Evolutionary conservation across 768 basidiomycete species (phyloP), one percentile per base, ranked within the genome.

Genomic region (Leccinellum rugosiceps): DNA sequence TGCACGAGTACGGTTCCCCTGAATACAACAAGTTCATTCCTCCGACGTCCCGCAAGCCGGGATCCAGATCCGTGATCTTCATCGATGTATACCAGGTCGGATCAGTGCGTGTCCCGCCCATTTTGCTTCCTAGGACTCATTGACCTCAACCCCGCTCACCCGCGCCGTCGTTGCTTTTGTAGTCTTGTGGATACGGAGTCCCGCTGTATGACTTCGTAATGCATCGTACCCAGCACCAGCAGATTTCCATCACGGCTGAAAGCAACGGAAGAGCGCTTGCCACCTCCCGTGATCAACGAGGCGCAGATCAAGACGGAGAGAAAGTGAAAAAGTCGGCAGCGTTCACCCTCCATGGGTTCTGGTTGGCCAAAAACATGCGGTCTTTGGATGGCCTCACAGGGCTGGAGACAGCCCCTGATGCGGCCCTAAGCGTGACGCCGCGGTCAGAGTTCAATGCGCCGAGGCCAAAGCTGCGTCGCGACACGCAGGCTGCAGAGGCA

Each of bases 121-220:
- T 23, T 26, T 10, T 15, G 14, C 2, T n/a, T 3, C 21, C 10
- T 4, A n/a, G 15, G 3, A 14, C 34, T 53, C 10, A 51, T 19
- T 13, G 1, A 3, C 11, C 15, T 26, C 19, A 11, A 11, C n/a
- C 34, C 34, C 7, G 32, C 34, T 35, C 34, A 15, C 15, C 7
- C 34, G 15, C 15, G 34, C 34, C 9, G 35, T 34, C 7, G 35
- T n/a, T 21, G 31, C 21, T 21, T 26, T 35, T 26, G 17, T 26
- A 88, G 87, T 86, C 86, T 0, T 90, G 87, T 60, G 86, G 87
- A 19, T 88, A 75, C 58, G 78, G 78, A 4, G 82, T 89, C 26
- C 87, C 87, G 7, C 75, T 80, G 59, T 88, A 82, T 66, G 75
- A 78, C 35, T 88, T 84, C 68, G 73, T 78, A 52, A 73, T 75